Evolutionary conservation across 2,329 filamentous ascomycete genomes (phyloP).

Genomic region (Stagonosporopsis chrysanthemi): DNA sequence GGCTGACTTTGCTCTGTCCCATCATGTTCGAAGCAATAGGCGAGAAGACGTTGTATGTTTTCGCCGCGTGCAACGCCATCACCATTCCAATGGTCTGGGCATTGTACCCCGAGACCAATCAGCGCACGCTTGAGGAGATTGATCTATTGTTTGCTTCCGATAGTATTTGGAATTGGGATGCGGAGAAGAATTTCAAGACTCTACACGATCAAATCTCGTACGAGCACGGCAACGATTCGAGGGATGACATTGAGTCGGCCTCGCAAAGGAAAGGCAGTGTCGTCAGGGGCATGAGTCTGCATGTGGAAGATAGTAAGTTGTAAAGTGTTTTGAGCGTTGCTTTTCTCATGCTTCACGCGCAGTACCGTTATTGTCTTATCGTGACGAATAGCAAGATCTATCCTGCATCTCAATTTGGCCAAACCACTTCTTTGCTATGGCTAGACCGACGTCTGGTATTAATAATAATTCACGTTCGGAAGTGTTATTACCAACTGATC

Average conservation of each 20-base stretch:
- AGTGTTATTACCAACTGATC: no score
- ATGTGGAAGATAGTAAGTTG: slow-evolving; percentile 18
- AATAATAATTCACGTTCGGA: no score
- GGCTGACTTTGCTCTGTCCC: slow-evolving; percentile 57
- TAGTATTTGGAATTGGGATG: slow-evolving; percentile 70
- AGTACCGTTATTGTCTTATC: slow-evolving; percentile 8
- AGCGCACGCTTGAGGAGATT: slow-evolving; percentile 78
- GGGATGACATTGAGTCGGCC: slow-evolving; percentile 8
- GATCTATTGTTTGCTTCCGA: slow-evolving; percentile 74
- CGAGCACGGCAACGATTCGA: slow-evolving; percentile 3
- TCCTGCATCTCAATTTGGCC: not conserved
- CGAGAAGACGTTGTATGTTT: slow-evolving; percentile 78
- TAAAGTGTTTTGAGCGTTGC: not conserved
- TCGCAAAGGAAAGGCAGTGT: slow-evolving; percentile 10
- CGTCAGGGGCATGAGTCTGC: slow-evolving; percentile 10
- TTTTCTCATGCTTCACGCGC: slow-evolving; percentile 3
- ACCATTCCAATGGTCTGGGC: slow-evolving; percentile 76
- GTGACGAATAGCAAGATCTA: not conserved
- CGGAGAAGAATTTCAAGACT: slow-evolving; percentile 39
- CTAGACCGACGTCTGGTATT: no score
- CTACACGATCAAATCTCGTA: slow-evolving; percentile 26
- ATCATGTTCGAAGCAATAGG: slow-evolving; percentile 65
- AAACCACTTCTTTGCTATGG: no score
- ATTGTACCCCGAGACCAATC: slow-evolving; percentile 76
- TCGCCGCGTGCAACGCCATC: slow-evolving; percentile 71